A percentile compares a stretch with the other conserved stretches of the same genome.
Evolutionary conservation across 192 early-diverging fungal species (phyloP).

Genomic region (Linnemannia exigua): DNA sequence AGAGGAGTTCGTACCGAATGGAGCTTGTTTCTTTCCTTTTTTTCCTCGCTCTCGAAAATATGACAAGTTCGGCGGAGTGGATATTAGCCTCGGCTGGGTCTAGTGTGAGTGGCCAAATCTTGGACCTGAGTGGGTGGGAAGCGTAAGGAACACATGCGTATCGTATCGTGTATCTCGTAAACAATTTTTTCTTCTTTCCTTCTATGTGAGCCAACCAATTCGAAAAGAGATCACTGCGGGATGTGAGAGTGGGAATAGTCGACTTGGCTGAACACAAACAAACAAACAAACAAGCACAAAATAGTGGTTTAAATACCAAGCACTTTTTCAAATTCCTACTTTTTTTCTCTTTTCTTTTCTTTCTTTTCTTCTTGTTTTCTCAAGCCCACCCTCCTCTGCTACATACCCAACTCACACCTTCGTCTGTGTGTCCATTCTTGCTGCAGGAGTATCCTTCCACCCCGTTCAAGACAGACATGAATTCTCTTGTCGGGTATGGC

Average conservation of each 20-base stretch:
- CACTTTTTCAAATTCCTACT: not conserved
- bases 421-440: not conserved
- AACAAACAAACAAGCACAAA: not conserved
- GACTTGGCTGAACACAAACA: not conserved
- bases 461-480: not conserved
- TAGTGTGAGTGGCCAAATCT: too few relatives aligned
- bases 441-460: not conserved
- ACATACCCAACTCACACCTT: not conserved
- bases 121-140: too few relatives aligned
- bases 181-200: too few relatives aligned
- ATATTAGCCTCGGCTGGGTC: too few relatives aligned
- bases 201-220: too few relatives aligned
- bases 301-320: not conserved
- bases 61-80: too few relatives aligned
- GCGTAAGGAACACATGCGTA: too few relatives aligned
- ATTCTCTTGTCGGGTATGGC: not conserved
- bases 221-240: too few relatives aligned
- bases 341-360: not conserved
- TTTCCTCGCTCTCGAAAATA: too few relatives aligned
- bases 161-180: too few relatives aligned
- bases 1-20: not conserved
- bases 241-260: too few relatives aligned
- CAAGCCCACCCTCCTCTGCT: slow-evolving; percentile 9
- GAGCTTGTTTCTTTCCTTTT: not conserved
- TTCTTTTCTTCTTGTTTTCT: slow-evolving; percentile 8